Conservation (phyloP, 2,329 filamentous ascomycete species). For the Pseudogymnoascus sp. region DNA sequence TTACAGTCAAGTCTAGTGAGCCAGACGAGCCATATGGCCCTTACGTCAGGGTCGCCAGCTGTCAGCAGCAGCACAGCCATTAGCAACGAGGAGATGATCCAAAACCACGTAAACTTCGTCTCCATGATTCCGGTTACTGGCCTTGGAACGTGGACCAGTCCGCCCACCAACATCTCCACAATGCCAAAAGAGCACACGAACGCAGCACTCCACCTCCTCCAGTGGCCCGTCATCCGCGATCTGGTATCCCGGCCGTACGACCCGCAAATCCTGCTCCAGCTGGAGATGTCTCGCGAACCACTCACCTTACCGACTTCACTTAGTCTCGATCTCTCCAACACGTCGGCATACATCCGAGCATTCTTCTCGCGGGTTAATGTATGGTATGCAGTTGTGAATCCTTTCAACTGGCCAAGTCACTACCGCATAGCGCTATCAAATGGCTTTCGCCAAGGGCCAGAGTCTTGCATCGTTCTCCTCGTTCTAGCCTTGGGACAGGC, state of each 20-base stretch:
- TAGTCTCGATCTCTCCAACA: constrained; percentile 65
- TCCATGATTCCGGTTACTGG: constrained; percentile 54
- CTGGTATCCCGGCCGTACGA: constrained; percentile 71
- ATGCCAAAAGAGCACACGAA: constrained; percentile 83
- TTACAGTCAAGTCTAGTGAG: constrained; percentile 61
- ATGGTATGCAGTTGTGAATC: constrained; percentile 81
- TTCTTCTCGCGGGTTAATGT: constrained; percentile 77
- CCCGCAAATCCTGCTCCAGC: constrained; percentile 70
- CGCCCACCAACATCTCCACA: constrained; percentile 62
- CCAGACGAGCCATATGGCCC: constrained; percentile 42
- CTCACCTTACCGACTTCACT: constrained; percentile 57
- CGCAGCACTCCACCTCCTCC: constrained; percentile 66
- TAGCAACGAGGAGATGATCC: constrained; percentile 49
- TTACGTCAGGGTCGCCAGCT: constrained; percentile 55
- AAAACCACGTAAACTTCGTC: constrained; percentile 39
- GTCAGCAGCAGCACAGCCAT: constrained; percentile 56
- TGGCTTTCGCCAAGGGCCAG: constrained; percentile 68
- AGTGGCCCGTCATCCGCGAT: constrained; percentile 74
- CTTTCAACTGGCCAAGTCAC: constrained; percentile 68
- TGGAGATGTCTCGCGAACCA: constrained; percentile 74
- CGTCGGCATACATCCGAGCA: constrained; percentile 64
- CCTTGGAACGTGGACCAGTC: constrained; percentile 62
- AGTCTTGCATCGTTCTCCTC: constrained; percentile 74
- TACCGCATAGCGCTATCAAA: constrained; percentile 68
- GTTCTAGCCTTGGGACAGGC: constrained; percentile 72